Evolutionary conservation across 805 yeast genomes (phyloP).

Genomic region (Ogataea methanolica): DNA sequence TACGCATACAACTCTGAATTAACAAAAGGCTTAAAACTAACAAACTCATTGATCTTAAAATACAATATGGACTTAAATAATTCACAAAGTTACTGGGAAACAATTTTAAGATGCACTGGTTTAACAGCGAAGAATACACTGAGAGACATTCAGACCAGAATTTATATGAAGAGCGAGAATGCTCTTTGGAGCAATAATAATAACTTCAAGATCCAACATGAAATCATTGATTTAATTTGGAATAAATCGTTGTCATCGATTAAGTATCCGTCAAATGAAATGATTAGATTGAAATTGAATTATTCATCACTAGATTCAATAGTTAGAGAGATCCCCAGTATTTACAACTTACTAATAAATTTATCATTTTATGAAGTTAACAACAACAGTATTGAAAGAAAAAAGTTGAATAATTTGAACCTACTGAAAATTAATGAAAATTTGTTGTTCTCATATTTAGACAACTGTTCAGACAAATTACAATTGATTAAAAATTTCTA

Average conservation of each 20-base stretch:
- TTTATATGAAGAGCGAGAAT: conserved; percentile 12
- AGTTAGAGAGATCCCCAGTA: conserved; percentile 18
- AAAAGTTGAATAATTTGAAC: conserved; percentile 14
- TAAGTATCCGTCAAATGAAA: conserved; percentile 15
- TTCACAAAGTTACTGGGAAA: conserved; percentile 24
- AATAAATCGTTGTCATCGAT: conserved; percentile 10
- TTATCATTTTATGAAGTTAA: background rate
- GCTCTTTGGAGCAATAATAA: conserved; percentile 1
- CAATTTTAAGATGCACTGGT: conserved; percentile 22
- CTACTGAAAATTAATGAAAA: conserved; percentile 12
- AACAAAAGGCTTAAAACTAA: conserved; percentile 22
- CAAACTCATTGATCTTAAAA: conserved; percentile 19
- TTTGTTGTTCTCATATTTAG: conserved; percentile 19
- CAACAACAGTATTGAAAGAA: background rate
- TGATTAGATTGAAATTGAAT: conserved; percentile 17
- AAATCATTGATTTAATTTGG: conserved; percentile 25
- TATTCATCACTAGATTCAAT: conserved; percentile 22
- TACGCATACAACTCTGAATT: conserved; percentile 27
- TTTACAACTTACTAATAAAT: conserved; percentile 9
- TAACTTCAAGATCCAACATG: conserved; percentile 15
- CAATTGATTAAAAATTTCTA: conserved; percentile 18
- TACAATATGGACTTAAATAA: conserved; percentile 18
- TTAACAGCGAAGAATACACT: conserved; percentile 17
- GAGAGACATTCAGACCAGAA: conserved; percentile 15
- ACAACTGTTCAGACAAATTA: conserved; percentile 17